Evolutionary conservation across 495 filamentous ascomycete genomes (phyloP).

Genomic region (Eremomyces bilateralis): DNA sequence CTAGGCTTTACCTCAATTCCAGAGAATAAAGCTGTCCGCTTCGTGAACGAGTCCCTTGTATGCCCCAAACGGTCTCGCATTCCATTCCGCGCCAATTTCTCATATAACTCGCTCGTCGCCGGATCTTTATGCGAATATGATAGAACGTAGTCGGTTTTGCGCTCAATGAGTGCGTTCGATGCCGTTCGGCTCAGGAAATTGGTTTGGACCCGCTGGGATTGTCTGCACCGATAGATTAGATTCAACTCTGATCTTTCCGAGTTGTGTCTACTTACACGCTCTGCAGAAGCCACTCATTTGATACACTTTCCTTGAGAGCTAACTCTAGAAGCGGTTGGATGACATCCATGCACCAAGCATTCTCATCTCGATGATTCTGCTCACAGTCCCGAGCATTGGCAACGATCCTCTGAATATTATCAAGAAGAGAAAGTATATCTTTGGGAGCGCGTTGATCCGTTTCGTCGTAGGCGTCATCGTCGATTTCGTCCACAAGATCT

Average conservation of each 20-base stretch:
- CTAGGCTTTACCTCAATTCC: conserved; percentile 8
- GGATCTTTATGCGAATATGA: conserved; percentile 6
- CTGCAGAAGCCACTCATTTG: conserved; percentile 2
- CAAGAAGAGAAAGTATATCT: too few relatives aligned
- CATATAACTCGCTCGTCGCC: conserved; percentile 2
- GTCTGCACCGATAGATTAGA: conserved; percentile 4
- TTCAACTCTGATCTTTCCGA: too few relatives aligned
- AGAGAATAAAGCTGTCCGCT: conserved; percentile 4
- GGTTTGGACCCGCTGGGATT: conserved; percentile 6
- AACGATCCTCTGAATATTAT: conserved; percentile 3
- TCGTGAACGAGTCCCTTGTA: conserved; percentile 6
- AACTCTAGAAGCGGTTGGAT: conserved; percentile 4
- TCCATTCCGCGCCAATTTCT: conserved; percentile 1
- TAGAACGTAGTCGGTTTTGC: conserved; percentile 8
- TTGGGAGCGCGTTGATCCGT: too few relatives aligned
- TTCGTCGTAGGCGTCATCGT: too few relatives aligned
- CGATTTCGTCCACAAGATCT: too few relatives aligned
- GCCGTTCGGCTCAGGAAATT: too few relatives aligned
- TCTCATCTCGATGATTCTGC: conserved; percentile 2
- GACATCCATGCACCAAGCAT: conserved; percentile 7
- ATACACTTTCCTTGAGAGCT: conserved; percentile 4
- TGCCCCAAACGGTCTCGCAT: conserved; percentile 1
- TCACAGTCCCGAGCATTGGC: conserved; percentile 2
- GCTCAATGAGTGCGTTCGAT: too few relatives aligned
- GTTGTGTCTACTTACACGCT: conserved; percentile 10